Evolutionary conservation across 441 rosid genomes (phyloP), one percentile per base, ranked within the genome.

Genomic region (Jatropha podagrica): DNA sequence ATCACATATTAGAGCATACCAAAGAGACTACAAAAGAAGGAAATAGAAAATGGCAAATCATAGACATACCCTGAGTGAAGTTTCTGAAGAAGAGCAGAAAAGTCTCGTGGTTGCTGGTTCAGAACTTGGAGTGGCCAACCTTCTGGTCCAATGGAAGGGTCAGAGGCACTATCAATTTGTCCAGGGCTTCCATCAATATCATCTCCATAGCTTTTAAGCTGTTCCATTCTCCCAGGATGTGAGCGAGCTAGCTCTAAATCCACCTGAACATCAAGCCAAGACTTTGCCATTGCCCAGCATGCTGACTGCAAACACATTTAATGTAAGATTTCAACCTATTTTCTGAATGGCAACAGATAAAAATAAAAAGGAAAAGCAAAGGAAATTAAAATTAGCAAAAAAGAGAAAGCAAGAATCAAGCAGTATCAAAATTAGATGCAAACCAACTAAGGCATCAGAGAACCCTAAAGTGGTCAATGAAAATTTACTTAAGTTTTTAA

Each of bases 221-320:
- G 90, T 72, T 89, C 93, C 77, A 85, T 75, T 82, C 88, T 87
- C 68, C 93, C 95, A 70, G 91, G 95, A 79, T 86, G 87, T 76
- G 85, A 85, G 67, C 80, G 85, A 77, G 96, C 89, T 69, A 96
- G 83, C 82, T 92, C 98, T 74, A 91, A 76, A 85, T 92, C 99
- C 84, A 94, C 96, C 84, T 88, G 99, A 82, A 88, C 87, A 85
- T 91, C 98, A 88, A 96, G 98, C 99, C 99, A 94, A 41, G 98
- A 96, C 80, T 90, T 96, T 77, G 98, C 95, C 93, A 96, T 88
- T n/a, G 95, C 98, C 99, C 99, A 96, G 88, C 98, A 96, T 23
- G 98, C 98, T 82, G 99, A 86, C 98, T 96, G 92, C 85, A 85
- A 65, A 79, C 40, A 75, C 14, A 51, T n/a, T 66, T n/a, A 23